phyloP scores from a whole-genome alignment of 2,329 filamentous ascomycete species.

The Fusarium ambrosium region DNA sequence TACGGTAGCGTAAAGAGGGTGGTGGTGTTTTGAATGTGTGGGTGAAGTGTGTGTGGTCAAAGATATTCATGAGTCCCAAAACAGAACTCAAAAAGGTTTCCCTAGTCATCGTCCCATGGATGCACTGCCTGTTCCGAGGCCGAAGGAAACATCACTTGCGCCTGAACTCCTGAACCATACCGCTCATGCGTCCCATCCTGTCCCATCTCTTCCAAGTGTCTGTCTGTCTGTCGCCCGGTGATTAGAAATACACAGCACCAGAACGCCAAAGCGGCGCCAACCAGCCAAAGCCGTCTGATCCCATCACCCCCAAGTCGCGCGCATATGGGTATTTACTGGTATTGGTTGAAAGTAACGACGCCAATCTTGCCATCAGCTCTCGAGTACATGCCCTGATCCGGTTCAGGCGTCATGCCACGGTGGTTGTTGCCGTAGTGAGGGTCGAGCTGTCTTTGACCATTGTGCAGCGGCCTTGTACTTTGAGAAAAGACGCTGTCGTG shows the following conservation, averaged over 20 bases:
- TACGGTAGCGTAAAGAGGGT: conserved; percentile 8
- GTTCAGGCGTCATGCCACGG: conserved; percentile 46
- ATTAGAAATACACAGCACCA: conserved; percentile 46
- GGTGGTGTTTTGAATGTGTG: conserved; percentile 5
- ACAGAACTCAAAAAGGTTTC: conserved; percentile 15
- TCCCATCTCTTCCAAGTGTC: conserved; percentile 19
- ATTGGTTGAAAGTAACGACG: conserved; percentile 50
- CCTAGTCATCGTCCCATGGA: conserved; percentile 8
- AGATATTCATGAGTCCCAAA: conserved; percentile 17
- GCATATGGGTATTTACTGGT: conserved; percentile 32
- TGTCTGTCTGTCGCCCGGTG: conserved; percentile 11
- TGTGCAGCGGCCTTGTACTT: conserved; percentile 51
- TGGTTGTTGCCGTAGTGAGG: conserved; percentile 45
- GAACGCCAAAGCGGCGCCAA: conserved; percentile 38
- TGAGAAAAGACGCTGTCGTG: conserved; percentile 53
- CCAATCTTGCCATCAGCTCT: conserved; percentile 53
- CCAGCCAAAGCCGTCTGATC: conserved; percentile 19
- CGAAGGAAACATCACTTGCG: conserved; percentile 26
- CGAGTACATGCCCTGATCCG: conserved; percentile 51
- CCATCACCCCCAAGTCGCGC: neutral
- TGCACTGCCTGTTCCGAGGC: conserved; percentile 8
- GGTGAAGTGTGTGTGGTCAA: conserved; percentile 18
- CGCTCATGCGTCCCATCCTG: conserved; percentile 37
- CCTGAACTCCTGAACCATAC: conserved; percentile 46
- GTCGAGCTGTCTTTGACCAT: conserved; percentile 55